Evolutionary conservation across 106 monocot genomes (phyloP), one percentile per base, ranked within the genome.

Genomic region (Platanthera zijinensis): DNA sequence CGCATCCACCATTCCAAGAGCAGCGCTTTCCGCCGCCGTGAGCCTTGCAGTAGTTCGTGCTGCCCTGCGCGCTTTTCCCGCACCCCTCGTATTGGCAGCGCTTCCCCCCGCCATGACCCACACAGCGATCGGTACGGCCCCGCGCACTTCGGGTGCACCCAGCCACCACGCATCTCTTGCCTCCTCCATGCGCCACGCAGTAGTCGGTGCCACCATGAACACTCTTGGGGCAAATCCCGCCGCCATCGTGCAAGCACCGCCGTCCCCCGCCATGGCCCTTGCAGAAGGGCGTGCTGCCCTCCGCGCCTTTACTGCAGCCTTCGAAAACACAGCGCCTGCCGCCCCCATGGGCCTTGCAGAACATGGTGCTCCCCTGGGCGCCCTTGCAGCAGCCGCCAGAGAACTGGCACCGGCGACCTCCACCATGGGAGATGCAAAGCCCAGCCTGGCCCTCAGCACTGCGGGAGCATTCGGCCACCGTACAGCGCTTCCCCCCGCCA

Each of bases 21-120:
- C 97, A 97, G 25, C 91, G 67, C 71, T 94, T 97, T 2, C 97
- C 97, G 1, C 97, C 97, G 9, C 97, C 97, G 50, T 97, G 97
- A 0, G 93, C 97, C 86, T 97, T 97, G 91, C 97, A 97, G 78
- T 85, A 94, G n/a, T 97, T 86, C 0, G 97, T 97, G 83, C 94
- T 97, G 15, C 97, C 97, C 78, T 97, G 97, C 3, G 97, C 97
- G 46, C 93, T 94, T 84, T 97, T 97, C 12, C 75, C 83, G 7
- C 97, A 97, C 2, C 83, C 87, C 21, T 89, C 82, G 17, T 77
- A 75, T 69, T 69, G 81, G 88, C 97, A 97, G 62, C 97, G 82
- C 80, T 94, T 97, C 15, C 96, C 97, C 10, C 97, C 97, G 22
- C 97, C 97, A 45, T 97, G 97, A 78, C 81, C 78, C 52, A 97